Evolutionary conservation across 495 filamentous ascomycete genomes (phyloP).

Genomic region (Penicillium chermesinum): DNA sequence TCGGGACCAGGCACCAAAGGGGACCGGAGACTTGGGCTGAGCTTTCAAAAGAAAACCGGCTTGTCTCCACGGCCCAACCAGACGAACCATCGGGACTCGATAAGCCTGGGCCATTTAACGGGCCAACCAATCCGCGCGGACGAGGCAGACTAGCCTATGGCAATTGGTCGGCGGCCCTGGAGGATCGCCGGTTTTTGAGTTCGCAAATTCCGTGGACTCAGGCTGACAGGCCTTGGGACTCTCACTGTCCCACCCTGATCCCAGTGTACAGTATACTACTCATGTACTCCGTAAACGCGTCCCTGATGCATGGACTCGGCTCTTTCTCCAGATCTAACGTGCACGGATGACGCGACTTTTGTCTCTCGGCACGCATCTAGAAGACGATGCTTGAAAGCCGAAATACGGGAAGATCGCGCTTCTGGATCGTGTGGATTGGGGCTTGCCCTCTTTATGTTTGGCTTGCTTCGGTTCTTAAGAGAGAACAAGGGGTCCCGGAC

Average conservation of each 20-base stretch:
- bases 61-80: slow-evolving; percentile 32
- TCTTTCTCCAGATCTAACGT: neutral
- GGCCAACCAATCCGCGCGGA: slow-evolving; percentile 18
- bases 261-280: neutral
- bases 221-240: neutral
- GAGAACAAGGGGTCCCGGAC: neutral
- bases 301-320: neutral
- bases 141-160: slow-evolving; percentile 6
- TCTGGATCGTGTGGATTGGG: no score
- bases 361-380: no score
- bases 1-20: slow-evolving; percentile 7
- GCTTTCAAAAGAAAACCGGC: slow-evolving; percentile 8
- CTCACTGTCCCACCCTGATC: neutral
- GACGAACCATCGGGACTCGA: slow-evolving; percentile 14
- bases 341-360: neutral
- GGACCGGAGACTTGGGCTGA: neutral
- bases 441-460: neutral
- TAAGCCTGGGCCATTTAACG: slow-evolving; percentile 24
- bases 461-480: neutral
- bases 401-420: no score
- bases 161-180: slow-evolving; percentile 20
- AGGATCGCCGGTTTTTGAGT: slow-evolving; percentile 27
- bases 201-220: slow-evolving; percentile 18
- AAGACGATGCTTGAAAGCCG: no score
- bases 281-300: no score